Evolutionary conservation across 2,329 filamentous ascomycete genomes (phyloP), one percentile per base, ranked within the genome.

Genomic region (Beauveria sp.): DNA sequence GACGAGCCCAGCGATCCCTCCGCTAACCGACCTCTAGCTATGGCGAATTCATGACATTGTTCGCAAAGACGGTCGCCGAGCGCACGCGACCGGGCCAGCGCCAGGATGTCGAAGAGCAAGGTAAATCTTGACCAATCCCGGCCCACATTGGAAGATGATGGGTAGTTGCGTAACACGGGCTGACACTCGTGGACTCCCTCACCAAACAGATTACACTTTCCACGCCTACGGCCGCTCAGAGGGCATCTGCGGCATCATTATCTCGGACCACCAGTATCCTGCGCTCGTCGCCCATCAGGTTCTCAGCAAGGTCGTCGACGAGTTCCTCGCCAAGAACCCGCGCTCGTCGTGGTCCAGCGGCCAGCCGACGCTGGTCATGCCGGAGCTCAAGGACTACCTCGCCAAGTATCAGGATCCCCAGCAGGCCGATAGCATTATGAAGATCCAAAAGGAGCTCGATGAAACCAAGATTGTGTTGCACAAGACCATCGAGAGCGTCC

Each of bases 381-480:
- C 89, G 49, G 83, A 88, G 72, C 81, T 98, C 61, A 87, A 90
- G 73, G 88, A 91, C 47, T 96, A 96, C 75, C 72, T 85, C 53
- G 70, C 70, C 70, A 81, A 81, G 70, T 96, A 92, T 78, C 90
- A 96, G 78, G 90, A 97, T 74, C 92, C 93, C 14, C 81, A 87
- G 70, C 84, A 96, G 77, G 93, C 91, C 67, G 92, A 96, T 78
- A 93, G 88, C 76, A 96, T 98, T 72, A 85, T 91, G 81, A 93
- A 91, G 82, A 97, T 99, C 70, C 93, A 98, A 76, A 89, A 91
- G 78, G 92, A 99, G 79, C 82, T 99, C 64, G 93, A 98, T 71
- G 93, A 97, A 81, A 98, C 93, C 64, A 98, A 97, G 84, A 93
- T 96, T 71, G 88, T 96, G 63, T 81, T 99, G 69, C 92, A 98